These are phyloP conservation scores for Amphirosellinia nigrospora DNA, from an alignment of 495 filamentous ascomycete species.

Conservation along the genomic window DNA sequence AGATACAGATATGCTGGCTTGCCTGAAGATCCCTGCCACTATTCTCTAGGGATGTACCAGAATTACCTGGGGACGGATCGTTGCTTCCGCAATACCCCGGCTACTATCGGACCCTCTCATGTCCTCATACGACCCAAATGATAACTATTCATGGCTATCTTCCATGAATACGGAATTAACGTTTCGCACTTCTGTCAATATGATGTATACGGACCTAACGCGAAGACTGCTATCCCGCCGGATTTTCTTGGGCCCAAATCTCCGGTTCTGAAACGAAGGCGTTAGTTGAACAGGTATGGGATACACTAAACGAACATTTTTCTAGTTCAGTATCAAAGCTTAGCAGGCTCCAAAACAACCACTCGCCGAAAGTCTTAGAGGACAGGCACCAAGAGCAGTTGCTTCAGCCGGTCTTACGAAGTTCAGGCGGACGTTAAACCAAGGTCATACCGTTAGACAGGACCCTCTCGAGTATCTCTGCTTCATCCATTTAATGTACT, in stretches of 20 bases:
- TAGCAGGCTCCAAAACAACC: conserved; percentile 42
- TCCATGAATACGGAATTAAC: conserved; percentile 34
- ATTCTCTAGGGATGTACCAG: conserved; percentile 39
- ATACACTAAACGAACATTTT: conserved; percentile 50
- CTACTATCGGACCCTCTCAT: conserved; percentile 39
- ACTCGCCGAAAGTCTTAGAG: conserved; percentile 43
- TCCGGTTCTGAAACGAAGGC: conserved; percentile 44
- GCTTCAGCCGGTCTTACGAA: conserved; percentile 46
- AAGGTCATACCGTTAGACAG: conserved; percentile 38
- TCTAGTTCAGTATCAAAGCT: conserved; percentile 46
- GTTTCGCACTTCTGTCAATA: conserved; percentile 40
- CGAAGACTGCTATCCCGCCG: conserved; percentile 27
- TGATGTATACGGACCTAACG: conserved; percentile 39
- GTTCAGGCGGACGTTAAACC: conserved; percentile 40
- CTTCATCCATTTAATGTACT: conserved; percentile 53
- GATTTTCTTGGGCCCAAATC: conserved; percentile 29
- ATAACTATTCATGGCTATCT: conserved; percentile 39
- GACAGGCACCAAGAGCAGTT: conserved; percentile 45
- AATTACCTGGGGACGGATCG: conserved; percentile 43
- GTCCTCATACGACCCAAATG: conserved; percentile 36
- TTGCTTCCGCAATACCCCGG: conserved; percentile 30
- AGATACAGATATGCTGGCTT: conserved; percentile 14
- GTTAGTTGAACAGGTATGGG: conserved; percentile 50
- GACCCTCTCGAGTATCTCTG: conserved; percentile 49
- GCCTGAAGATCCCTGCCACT: conserved; percentile 33